Evolutionary conservation across 2,329 filamentous ascomycete species (phyloP).

Genomic region (Rutstroemia sp.): DNA sequence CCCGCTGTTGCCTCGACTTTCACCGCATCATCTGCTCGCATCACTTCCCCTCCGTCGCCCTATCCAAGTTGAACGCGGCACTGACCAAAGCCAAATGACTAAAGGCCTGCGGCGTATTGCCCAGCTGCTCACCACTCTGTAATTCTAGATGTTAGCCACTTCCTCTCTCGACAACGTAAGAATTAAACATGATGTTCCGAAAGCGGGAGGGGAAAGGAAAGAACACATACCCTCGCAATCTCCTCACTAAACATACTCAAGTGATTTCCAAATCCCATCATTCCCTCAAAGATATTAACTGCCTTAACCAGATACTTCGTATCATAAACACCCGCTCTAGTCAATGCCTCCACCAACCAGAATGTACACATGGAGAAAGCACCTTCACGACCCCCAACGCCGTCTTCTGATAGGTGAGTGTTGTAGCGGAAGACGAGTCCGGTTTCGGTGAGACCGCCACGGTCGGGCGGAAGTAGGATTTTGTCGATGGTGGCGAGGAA

Average conservation of each 20-base stretch:
- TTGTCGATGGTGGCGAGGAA: constrained; percentile 66
- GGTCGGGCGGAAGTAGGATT: constrained; percentile 65
- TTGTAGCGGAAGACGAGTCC: constrained; percentile 72
- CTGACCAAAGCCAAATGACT: constrained; percentile 70
- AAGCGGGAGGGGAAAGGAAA: too few species aligned
- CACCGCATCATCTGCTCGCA: too few species aligned
- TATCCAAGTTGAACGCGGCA: constrained; percentile 69
- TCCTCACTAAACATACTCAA: constrained; percentile 74
- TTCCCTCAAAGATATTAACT: constrained; percentile 69
- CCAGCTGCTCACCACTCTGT: constrained; percentile 63
- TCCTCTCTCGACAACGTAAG: too few species aligned
- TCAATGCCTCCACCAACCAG: constrained; percentile 74
- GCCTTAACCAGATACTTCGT: constrained; percentile 54
- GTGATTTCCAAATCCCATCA: constrained; percentile 70
- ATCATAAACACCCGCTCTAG: constrained; percentile 58
- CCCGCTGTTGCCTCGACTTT: too few species aligned
- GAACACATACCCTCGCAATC: constrained; percentile 45
- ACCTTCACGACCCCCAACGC: constrained; percentile 66
- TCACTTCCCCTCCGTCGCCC: constrained; percentile 28
- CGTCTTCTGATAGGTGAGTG: constrained; percentile 60
- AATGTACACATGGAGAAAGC: constrained; percentile 79
- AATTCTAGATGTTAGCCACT: too few species aligned
- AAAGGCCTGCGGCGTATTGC: constrained; percentile 74
- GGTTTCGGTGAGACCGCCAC: constrained; percentile 67
- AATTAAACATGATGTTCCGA: too few species aligned